phyloP scores from a whole-genome alignment of 2,329 filamentous ascomycete genomes.

The Furcasterigmium sp. region DNA sequence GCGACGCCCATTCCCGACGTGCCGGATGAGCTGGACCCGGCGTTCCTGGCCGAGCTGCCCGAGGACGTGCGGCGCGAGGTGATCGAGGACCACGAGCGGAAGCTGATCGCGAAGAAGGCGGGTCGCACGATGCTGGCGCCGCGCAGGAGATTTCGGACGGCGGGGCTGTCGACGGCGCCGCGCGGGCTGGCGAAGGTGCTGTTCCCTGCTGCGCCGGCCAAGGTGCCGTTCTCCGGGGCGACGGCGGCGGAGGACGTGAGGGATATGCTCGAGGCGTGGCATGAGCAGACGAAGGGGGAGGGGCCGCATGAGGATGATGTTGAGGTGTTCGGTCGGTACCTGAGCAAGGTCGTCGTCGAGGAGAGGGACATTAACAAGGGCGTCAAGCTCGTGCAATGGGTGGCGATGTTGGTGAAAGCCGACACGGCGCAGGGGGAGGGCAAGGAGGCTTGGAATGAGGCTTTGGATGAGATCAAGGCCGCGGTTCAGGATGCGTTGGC shows the following conservation, averaged over 20 bases:
- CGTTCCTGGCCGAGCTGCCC: slow-evolving; percentile 78
- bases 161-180: slow-evolving; percentile 3
- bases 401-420: slow-evolving; percentile 50
- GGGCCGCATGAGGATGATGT: slow-evolving; percentile 80
- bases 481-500: slow-evolving; percentile 50
- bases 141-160: slow-evolving; percentile 13
- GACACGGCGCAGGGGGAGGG: slow-evolving; percentile 29
- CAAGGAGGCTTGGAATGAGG: slow-evolving; percentile 39
- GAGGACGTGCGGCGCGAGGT: slow-evolving; percentile 76
- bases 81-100: slow-evolving; percentile 64
- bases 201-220: slow-evolving; percentile 41
- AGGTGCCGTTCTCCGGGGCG: slow-evolving; percentile 39
- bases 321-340: slow-evolving; percentile 65
- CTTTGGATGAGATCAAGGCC: slow-evolving; percentile 37
- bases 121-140: slow-evolving; percentile 37
- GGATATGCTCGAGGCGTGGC: slow-evolving; percentile 71
- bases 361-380: slow-evolving; percentile 78
- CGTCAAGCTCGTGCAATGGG: slow-evolving; percentile 63
- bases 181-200: slow-evolving; percentile 19
- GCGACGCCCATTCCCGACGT: slow-evolving; percentile 22
- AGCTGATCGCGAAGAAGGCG: slow-evolving; percentile 52
- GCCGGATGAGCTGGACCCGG: slow-evolving; percentile 53
- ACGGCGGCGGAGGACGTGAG: slow-evolving; percentile 57
- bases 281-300: slow-evolving; percentile 62
- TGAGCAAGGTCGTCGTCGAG: slow-evolving; percentile 65